Evolutionary conservation across 257 asterid species (phyloP).

Genomic region (Solanum rostratum): DNA sequence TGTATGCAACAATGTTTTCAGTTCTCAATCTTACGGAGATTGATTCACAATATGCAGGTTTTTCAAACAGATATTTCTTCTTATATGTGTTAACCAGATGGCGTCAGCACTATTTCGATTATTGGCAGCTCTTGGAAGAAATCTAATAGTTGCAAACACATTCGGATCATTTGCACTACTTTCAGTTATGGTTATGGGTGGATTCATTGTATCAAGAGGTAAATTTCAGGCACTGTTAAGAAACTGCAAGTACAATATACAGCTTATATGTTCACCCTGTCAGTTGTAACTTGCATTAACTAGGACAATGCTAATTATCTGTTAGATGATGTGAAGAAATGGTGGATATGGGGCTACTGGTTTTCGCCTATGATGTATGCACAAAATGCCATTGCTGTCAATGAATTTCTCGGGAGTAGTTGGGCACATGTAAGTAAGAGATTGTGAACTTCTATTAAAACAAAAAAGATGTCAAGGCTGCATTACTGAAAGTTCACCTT

Average conservation of each 20-base stretch:
- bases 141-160: neutral
- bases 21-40: neutral
- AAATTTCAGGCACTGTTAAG: neutral
- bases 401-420: slow-evolving; percentile 21
- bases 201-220: slow-evolving; percentile 10
- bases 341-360: slow-evolving; percentile 25
- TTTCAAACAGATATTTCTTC: neutral
- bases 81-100: neutral
- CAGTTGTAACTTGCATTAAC: neutral
- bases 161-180: slow-evolving; percentile 1
- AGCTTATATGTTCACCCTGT: neutral
- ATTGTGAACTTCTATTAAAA: neutral
- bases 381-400: slow-evolving; percentile 15
- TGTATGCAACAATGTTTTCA: neutral
- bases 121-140: slow-evolving; percentile 1
- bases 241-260: neutral
- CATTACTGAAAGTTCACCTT: neutral
- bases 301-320: neutral
- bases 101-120: neutral
- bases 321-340: slow-evolving; percentile 6
- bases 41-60: neutral
- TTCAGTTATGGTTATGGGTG: neutral
- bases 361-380: slow-evolving; percentile 21
- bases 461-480: neutral
- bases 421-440: slow-evolving; percentile 11